phyloP scores from a whole-genome alignment of 805 yeast genomes.

The Tetrapisispora namnaoensis region DNA sequence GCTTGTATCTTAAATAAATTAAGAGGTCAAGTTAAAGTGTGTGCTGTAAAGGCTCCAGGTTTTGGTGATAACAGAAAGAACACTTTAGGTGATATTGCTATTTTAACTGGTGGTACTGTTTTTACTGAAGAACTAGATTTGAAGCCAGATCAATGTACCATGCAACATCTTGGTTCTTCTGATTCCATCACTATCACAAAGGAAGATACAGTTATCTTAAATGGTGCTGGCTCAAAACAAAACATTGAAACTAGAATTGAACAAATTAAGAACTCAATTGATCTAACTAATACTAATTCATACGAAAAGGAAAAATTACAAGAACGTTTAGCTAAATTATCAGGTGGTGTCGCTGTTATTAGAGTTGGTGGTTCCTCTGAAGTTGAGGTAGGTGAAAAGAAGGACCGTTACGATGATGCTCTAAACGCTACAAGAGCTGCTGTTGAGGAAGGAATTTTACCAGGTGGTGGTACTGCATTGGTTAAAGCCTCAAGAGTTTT shows the following conservation, averaged over 20 bases:
- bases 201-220: conserved; percentile 89
- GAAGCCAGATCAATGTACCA: conserved; percentile 89
- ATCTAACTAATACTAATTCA: conserved; percentile 60
- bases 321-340: conserved; percentile 92
- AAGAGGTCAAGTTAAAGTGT: conserved; percentile 96
- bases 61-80: conserved; percentile 98
- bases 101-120: conserved; percentile 83
- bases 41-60: conserved; percentile 97
- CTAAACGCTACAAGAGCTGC: conserved; percentile 98
- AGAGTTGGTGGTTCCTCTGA: conserved; percentile 97
- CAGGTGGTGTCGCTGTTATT: conserved; percentile 97
- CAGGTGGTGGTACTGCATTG: conserved; percentile 99
- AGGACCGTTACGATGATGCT: conserved; percentile 98
- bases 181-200: conserved; percentile 88
- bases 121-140: conserved; percentile 86
- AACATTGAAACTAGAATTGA: conserved; percentile 79
- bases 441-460: conserved; percentile 95
- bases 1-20: conserved; percentile 95
- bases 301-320: conserved; percentile 95
- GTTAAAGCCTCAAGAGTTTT: conserved; percentile 79
- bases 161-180: conserved; percentile 82
- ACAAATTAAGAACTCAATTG: conserved; percentile 78
- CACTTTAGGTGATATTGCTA: conserved; percentile 90
- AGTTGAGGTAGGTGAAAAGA: conserved; percentile 98
- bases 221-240: conserved; percentile 85